Conservation (phyloP, 2,329 filamentous ascomycete genomes). For the Fusarium guadeloupense region DNA sequence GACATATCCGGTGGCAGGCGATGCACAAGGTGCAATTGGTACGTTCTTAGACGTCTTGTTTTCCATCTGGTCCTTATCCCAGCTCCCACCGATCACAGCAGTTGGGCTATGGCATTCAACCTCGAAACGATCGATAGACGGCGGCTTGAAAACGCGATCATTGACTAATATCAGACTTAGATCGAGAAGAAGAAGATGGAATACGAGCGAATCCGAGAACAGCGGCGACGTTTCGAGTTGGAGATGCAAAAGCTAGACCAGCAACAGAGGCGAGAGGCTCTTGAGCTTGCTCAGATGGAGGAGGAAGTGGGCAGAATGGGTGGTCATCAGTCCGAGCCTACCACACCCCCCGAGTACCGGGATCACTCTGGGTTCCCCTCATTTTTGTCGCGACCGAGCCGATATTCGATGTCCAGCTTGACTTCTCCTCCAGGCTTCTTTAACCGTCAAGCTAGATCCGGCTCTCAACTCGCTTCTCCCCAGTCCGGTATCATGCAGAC, state of each 20-base stretch:
- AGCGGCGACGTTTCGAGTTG: constrained; percentile 87
- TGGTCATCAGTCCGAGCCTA: constrained; percentile 91
- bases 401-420: constrained; percentile 89
- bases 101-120: not conserved
- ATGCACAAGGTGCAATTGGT: constrained; percentile 81
- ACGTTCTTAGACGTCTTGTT: constrained; percentile 52
- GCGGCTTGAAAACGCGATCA: not conserved
- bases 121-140: constrained; percentile 3
- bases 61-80: not conserved
- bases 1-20: constrained; percentile 55
- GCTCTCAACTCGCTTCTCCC: constrained; percentile 83
- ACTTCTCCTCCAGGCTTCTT: constrained; percentile 81
- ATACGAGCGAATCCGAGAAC: constrained; percentile 89
- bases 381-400: constrained; percentile 83
- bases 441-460: constrained; percentile 77
- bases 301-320: constrained; percentile 74
- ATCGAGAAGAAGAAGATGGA: constrained; percentile 94
- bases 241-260: constrained; percentile 92
- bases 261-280: constrained; percentile 82
- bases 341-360: constrained; percentile 92
- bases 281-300: constrained; percentile 85
- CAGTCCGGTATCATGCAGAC: constrained; percentile 69
- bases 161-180: constrained; percentile 61
- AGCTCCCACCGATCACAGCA: not conserved
- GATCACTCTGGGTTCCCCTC: constrained; percentile 80